phyloP scores from a whole-genome alignment of 73 alveolate genomes.

The Loxodes magnus region DNA sequence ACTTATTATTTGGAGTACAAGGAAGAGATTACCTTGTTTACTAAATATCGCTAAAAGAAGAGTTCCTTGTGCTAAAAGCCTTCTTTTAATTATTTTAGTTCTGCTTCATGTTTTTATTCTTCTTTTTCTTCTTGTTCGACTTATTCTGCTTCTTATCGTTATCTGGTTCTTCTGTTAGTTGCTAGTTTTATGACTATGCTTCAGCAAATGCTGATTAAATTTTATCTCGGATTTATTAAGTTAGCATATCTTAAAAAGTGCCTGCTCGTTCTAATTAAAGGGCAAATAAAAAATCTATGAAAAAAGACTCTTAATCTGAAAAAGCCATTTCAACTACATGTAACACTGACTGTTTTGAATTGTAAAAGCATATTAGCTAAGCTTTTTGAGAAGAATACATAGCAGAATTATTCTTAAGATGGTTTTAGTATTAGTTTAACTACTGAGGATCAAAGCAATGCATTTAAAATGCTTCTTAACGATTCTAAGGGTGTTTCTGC shows the following conservation, averaged over 20 bases:
- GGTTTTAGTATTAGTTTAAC: not conserved
- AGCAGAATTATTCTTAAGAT: not conserved
- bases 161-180: too few species aligned
- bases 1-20: too few species aligned
- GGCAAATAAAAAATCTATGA: slow-evolving; percentile 1
- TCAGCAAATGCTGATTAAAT: slow-evolving; percentile 4
- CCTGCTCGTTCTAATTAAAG: slow-evolving; percentile 9
- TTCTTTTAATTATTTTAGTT: too few species aligned
- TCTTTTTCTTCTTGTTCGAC: not conserved
- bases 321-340: not conserved
- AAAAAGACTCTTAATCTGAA: not conserved
- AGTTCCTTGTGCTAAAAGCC: too few species aligned
- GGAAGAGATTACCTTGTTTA: too few species aligned
- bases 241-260: slow-evolving; percentile 5
- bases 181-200: not conserved
- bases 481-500: not conserved
- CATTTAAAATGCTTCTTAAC: not conserved
- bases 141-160: not conserved
- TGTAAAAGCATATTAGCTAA: not conserved
- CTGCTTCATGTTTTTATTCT: not conserved
- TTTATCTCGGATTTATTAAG: not conserved
- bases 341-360: not conserved
- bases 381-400: not conserved
- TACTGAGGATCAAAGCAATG: not conserved
- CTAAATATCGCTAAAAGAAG: too few species aligned